A percentile compares a stretch with the other conserved stretches of the same genome.
These are phyloP conservation scores for Batrachochytrium dendrobatidis DNA, from an alignment of 371 early-diverging fungal genomes.

Conservation along the genomic window DNA sequence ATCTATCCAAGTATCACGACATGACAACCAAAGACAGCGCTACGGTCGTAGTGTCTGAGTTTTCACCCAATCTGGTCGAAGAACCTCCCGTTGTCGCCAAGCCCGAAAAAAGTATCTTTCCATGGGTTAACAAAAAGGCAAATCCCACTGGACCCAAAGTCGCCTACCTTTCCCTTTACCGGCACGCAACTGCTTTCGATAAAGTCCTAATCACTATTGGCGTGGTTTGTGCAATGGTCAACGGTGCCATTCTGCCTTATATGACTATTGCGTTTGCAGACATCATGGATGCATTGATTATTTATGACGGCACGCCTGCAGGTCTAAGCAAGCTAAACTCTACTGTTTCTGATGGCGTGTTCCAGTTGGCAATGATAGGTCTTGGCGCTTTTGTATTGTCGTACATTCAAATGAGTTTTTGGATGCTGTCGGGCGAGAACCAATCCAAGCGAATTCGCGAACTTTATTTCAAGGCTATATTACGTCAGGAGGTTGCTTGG, in stretches of 20 bases:
- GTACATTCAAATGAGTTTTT: constrained; percentile 29
- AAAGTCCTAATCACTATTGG: constrained; percentile 46
- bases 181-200: constrained; percentile 60
- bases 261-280: constrained; percentile 45
- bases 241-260: constrained; percentile 48
- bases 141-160: background rate
- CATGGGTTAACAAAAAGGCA: no score
- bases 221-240: constrained; percentile 26
- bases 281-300: background rate
- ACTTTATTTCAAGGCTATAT: constrained; percentile 28
- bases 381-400: constrained; percentile 29
- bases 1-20: no score
- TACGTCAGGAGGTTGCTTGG: constrained; percentile 88
- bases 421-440: constrained; percentile 14
- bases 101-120: no score
- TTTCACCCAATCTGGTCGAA: no score
- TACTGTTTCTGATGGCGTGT: constrained; percentile 3
- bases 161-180: constrained; percentile 42
- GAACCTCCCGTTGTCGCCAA: no score
- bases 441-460: constrained; percentile 28
- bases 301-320: constrained; percentile 20
- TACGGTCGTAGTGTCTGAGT: no score
- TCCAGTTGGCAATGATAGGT: constrained; percentile 17
- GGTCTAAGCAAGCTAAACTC: constrained; percentile 21
- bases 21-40: no score